These are phyloP conservation scores for Nigrograna mackinnonii DNA, from an alignment of 2,329 filamentous ascomycete genomes.

Conservation along the genomic window DNA sequence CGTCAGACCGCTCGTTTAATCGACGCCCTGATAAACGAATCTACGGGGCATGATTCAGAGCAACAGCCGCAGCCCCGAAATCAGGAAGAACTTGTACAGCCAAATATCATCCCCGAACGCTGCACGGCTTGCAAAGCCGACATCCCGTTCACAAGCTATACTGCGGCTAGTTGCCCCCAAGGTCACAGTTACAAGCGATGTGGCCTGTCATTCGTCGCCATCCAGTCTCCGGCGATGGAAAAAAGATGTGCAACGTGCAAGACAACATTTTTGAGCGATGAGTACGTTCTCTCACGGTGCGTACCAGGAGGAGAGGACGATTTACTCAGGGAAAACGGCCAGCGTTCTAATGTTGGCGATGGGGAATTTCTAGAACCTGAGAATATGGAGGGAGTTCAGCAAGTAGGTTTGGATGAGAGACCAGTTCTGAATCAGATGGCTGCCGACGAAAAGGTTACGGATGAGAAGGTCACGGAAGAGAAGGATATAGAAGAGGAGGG, in stretches of 20 bases:
- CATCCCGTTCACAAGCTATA: constrained; percentile 52
- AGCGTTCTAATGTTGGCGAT: constrained; percentile 1
- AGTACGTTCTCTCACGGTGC: constrained; percentile 33
- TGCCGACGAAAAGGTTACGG: not conserved
- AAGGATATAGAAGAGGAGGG: no score
- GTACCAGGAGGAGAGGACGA: not conserved
- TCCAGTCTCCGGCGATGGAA: constrained; percentile 57
- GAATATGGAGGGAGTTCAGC: not conserved
- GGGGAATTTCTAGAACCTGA: not conserved
- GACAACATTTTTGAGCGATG: constrained; percentile 53
- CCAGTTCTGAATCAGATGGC: not conserved
- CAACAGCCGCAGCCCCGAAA: not conserved
- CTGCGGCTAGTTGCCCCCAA: constrained; percentile 51
- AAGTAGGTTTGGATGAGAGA: not conserved
- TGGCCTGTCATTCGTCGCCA: constrained; percentile 56
- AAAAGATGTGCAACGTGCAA: constrained; percentile 59
- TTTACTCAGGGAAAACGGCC: constrained; percentile 7
- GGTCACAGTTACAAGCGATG: constrained; percentile 61
- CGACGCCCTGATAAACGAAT: constrained; percentile 12
- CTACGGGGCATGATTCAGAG: no score
- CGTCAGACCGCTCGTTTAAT: constrained; percentile 21
- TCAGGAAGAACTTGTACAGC: not conserved
- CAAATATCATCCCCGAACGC: constrained; percentile 42
- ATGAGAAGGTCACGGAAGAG: no score
- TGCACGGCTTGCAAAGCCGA: constrained; percentile 56